Conservation (phyloP, 495 filamentous ascomycete genomes). For the Delitschia confertaspora region DNA sequence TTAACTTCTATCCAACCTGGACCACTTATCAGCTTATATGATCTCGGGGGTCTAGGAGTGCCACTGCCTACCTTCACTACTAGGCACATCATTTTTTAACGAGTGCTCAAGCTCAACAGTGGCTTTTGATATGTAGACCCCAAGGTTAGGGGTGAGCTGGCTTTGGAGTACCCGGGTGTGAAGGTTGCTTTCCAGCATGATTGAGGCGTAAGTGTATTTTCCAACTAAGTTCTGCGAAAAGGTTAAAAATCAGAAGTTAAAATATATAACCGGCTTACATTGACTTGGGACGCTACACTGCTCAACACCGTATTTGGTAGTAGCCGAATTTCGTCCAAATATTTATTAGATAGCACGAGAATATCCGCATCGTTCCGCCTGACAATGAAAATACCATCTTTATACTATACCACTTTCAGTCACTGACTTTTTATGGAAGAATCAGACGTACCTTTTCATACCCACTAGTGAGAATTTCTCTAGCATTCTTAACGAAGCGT, state of each 20-base stretch:
- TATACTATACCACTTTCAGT: background rate
- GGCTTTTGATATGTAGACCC: background rate
- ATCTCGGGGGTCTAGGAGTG: background rate
- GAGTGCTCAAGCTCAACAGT: slow-evolving; percentile 2
- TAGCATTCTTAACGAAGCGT: slow-evolving; percentile 1
- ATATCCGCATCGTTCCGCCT: slow-evolving; percentile 1
- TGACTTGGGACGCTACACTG: slow-evolving; percentile 7
- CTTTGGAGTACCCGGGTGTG: slow-evolving; percentile 8
- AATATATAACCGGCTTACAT: background rate
- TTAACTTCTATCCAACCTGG: slow-evolving; percentile 10
- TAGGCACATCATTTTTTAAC: slow-evolving; percentile 1
- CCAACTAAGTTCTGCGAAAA: slow-evolving; percentile 4
- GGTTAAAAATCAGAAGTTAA: no score
- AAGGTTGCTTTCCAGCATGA: background rate
- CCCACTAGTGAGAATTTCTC: background rate
- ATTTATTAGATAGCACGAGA: slow-evolving; percentile 4
- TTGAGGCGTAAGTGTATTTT: slow-evolving; percentile 4
- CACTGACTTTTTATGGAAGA: background rate
- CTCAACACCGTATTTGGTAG: slow-evolving; percentile 5
- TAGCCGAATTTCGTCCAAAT: slow-evolving; percentile 9
- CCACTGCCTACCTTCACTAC: slow-evolving; percentile 1
- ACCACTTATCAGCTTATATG: background rate
- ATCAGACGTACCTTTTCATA: slow-evolving; percentile 1
- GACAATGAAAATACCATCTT: slow-evolving; percentile 3
- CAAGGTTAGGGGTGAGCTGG: slow-evolving; percentile 6